Base-by-base conservation (phyloP, 2,329 filamentous ascomycete genomes). In the Dactylonectria macrodidyma region DNA sequence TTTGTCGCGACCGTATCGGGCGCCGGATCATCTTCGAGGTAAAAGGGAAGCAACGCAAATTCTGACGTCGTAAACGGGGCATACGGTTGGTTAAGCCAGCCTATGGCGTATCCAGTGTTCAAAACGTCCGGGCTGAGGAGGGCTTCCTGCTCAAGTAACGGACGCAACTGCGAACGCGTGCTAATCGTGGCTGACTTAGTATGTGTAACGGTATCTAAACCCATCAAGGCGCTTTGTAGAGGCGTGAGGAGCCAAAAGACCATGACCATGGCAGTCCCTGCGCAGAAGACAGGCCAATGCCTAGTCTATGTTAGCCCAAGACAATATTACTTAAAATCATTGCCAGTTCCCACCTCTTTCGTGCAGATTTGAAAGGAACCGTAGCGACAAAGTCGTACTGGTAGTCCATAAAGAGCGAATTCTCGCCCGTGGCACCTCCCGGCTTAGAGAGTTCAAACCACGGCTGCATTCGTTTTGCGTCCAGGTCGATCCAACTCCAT, bases 401-500 rank as follows among this genome's bases (percentile, higher is more conserved):
- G 44, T 91, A 92, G 0, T 85, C 81, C 0, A 91, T 56, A 0
- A 89, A 77, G 0, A 91, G 16, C 0, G 87, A 89, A 0, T 86
- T 72, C 6, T 80, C 76, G 0, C 81, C 87, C 0, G 70, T 71
- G 0, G 85, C 85, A 0, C 88, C 89, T 0, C 74, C 70, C 0
- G 71, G 14, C 10, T 82, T 85, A 0, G 88, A 89, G 1, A 91
- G 62, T 24, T 90, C 87, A 11, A 89, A 84, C 81, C 86, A 92
- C 0, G 89, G 89, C 38, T 92, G 88, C 51, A 91, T 79, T 0
- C 90, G 72, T 65, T 90, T 89, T 0, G 84, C 79, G 41, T 92
- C 87, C 0, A 91, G 74, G 58, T 91, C 89, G 0, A 90, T 82
- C 87, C 88, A 90, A 3, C 81, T 84, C 88, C 89, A 91, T 0